phyloP scores from a whole-genome alignment of 352 stramenopile species.

The Phytopythium montanum region DNA sequence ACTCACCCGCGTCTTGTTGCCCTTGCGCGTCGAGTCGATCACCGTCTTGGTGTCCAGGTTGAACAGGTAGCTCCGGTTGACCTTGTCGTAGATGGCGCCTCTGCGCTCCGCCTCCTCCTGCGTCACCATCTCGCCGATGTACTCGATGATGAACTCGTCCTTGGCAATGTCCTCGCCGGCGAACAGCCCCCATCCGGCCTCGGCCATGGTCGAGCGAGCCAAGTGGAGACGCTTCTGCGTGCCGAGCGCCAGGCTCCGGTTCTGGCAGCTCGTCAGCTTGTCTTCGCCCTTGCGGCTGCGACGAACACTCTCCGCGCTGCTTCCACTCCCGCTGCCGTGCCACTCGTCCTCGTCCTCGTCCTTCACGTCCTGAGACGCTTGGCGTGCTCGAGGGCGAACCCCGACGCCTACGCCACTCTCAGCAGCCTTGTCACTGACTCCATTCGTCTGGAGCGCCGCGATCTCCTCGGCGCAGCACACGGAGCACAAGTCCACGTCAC shows the following conservation, averaged over 20 bases:
- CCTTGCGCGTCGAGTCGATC: slow-evolving; percentile 92
- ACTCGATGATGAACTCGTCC: slow-evolving; percentile 94
- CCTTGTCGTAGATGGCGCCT: slow-evolving; percentile 85
- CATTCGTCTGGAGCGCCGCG: slow-evolving; percentile 10
- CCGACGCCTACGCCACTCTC: background rate
- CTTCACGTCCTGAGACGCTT: background rate
- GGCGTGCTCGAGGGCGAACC: background rate
- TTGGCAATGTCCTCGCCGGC: slow-evolving; percentile 86
- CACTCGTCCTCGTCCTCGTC: background rate
- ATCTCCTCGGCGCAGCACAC: slow-evolving; percentile 68
- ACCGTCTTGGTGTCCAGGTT: slow-evolving; percentile 91
- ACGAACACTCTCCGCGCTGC: background rate
- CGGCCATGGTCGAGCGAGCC: slow-evolving; percentile 68
- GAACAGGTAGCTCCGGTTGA: slow-evolving; percentile 92
- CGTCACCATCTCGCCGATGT: slow-evolving; percentile 92
- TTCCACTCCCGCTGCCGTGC: background rate
- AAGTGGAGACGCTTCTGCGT: slow-evolving; percentile 71
- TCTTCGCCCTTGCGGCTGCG: slow-evolving; percentile 16
- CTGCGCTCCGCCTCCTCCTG: slow-evolving; percentile 90
- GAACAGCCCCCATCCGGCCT: slow-evolving; percentile 91
- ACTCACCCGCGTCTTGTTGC: slow-evolving; percentile 91
- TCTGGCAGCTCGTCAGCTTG: slow-evolving; percentile 50
- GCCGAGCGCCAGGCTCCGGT: slow-evolving; percentile 49
- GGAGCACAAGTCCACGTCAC: slow-evolving; percentile 91
- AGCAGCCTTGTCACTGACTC: background rate